Evolutionary conservation across 192 early-diverging fungal genomes (phyloP), one percentile per base, ranked within the genome.

Genomic region (Diversispora eburnea): DNA sequence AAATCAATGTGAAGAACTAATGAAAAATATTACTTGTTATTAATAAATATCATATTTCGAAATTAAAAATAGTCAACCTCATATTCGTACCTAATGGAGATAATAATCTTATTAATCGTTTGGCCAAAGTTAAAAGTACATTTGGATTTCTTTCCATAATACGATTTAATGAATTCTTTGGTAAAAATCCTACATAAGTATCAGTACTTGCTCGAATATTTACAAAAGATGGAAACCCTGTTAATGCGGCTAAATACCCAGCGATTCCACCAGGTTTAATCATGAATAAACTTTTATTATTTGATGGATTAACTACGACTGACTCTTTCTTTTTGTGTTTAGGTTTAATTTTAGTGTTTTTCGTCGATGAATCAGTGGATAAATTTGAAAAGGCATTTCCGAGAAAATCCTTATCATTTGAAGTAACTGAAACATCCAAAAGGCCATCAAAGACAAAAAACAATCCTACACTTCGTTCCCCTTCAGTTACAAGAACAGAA

Each of bases 401-500:
- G 42, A 67, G 47, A 48, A 75, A 72, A 39, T 70, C 46, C 22
- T 80, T 77, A 56, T 75, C 67, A 20, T 71, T 74, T 15, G 79
- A 78, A 6, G 77, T 72, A 58, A 91, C 89, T 6, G 84, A 86
- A 3, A 88, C 92, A 43, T 93, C 91, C 20, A 99, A 75, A 13
- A 88, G 78, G 22, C 98, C 98, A 77, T 97, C 94, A 77, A 99
- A 88, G 4, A 98, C 90, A 77, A 98, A 93, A 74, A 91, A 98
- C 39, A 99, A 74, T 4, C 98, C 98, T 12, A 86, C 81, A 25
- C 87, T 86, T 8, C 92, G 85, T 78, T 95, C 90, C 3, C 95
- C 94, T 81, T 96, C 93, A 57, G 89, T 83, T 22, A 95, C 85
- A 15, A 99, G 79, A 4, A 81, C 79, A 12, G 87, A 84, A 19